Evolutionary conservation across 768 basidiomycete species (phyloP).

Genomic region (Calvatia gigantea): DNA sequence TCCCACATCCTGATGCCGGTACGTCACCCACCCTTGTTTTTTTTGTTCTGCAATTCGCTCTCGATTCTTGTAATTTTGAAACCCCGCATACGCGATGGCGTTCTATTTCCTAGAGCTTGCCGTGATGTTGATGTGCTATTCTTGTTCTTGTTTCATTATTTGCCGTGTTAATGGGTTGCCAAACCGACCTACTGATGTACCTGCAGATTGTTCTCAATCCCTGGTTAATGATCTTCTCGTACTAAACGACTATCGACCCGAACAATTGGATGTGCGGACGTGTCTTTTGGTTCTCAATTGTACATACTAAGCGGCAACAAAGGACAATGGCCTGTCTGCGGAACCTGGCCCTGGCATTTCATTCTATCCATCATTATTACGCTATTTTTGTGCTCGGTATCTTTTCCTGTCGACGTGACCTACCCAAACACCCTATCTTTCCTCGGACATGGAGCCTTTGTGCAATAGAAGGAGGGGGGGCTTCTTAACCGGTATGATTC

Average conservation of each 20-base stretch:
- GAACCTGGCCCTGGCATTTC: neutral
- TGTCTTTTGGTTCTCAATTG: neutral
- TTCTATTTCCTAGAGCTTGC: neutral
- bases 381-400: neutral
- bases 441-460: too few relatives aligned
- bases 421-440: neutral
- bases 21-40: constrained; percentile 26
- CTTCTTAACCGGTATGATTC: neutral
- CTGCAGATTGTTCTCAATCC: constrained; percentile 74
- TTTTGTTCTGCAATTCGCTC: neutral
- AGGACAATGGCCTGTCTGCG: neutral
- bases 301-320: neutral
- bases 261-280: neutral
- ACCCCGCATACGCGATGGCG: neutral
- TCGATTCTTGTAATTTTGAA: neutral
- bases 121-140: neutral
- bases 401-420: too few relatives aligned
- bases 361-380: neutral
- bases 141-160: neutral
- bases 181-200: constrained; percentile 5
- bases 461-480: neutral
- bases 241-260: constrained; percentile 23
- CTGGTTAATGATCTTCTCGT: constrained; percentile 82
- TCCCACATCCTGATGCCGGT: constrained; percentile 74
- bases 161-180: constrained; percentile 7